Conservation (phyloP, 495 filamentous ascomycete genomes). For the Neurospora sp. region DNA sequence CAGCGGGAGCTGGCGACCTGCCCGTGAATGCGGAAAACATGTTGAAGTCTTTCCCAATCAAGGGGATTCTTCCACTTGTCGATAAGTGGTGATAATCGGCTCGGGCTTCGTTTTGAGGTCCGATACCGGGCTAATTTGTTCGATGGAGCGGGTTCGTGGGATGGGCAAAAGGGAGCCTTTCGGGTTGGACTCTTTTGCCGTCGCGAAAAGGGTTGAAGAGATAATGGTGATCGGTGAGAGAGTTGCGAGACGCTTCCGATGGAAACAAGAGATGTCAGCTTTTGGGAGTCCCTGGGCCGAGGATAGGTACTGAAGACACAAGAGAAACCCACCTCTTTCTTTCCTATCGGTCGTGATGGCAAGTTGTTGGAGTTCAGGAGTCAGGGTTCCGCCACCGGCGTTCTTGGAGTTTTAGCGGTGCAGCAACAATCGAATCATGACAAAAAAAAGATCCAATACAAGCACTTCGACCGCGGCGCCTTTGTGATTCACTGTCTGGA, state of each 20-base stretch:
- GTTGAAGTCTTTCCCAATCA: neutral
- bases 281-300: neutral
- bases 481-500: neutral
- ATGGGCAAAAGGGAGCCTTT: neutral
- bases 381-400: neutral
- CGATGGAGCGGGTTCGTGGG: neutral
- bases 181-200: neutral
- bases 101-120: neutral
- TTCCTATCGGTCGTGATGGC: neutral
- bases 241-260: neutral
- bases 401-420: neutral
- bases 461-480: neutral
- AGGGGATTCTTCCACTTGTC: neutral
- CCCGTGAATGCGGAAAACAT: neutral
- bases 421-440: neutral
- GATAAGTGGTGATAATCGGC: neutral
- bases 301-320: neutral
- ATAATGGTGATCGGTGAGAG: neutral
- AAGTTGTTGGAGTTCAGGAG: neutral
- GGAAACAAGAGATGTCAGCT: neutral
- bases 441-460: neutral
- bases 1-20: slow-evolving; percentile 3
- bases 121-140: neutral
- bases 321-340: neutral
- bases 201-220: neutral